Base-by-base conservation (phyloP, 306 rosid species). In the Dalbergia cultrata region DNA sequence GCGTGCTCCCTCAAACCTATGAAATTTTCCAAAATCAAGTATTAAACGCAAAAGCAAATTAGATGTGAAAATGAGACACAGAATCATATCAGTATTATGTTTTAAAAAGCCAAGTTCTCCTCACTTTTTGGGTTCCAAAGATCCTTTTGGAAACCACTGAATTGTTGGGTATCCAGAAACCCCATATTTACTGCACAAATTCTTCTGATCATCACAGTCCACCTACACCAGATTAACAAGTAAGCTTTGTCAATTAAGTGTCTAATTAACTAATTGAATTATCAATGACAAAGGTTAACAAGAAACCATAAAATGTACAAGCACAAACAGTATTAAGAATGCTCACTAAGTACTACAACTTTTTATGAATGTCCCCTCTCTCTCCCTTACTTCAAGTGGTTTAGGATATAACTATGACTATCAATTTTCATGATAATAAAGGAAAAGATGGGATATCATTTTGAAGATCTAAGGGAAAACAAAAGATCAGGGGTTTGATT, bases 101-200 rank as follows among this genome's bases (percentile, higher is more conserved):
- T 63, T 13, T 3, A n/a, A 47, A 62, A n/a, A 61, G 71, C 39
- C 22, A 74, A 73, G 17, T 43, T 31, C 47, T 66, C 50, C 97
- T 93, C 83, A 95, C 99, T 87, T 95, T 89, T 93, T 92, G 47
- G 99, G 93, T 82, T 95, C 97, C 44, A 93, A 74, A 22, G 96
- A 93, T 69, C 97, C 98, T 80, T 88, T 87, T 0, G 99, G 97
- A 70, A 95, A 93, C 97, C 97, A 95, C 56, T 91, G 94, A 78
- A 93, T 74, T 0, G 99, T 92, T 66, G 99, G 99, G 84, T 92
- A 95, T 34, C 99, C 99, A 72, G 91, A 86, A 56, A 85, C 90
- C 64, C 82, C 88, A 78, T 82, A 87, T 81, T 81, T 71, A 85
- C 77, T 77, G 80, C 85, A 84, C 81, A 82, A 13, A 76, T 85